These are phyloP conservation scores for Pseudogymnoascus verrucosus DNA, from an alignment of 2,329 filamentous ascomycete genomes.

Conservation along the genomic window DNA sequence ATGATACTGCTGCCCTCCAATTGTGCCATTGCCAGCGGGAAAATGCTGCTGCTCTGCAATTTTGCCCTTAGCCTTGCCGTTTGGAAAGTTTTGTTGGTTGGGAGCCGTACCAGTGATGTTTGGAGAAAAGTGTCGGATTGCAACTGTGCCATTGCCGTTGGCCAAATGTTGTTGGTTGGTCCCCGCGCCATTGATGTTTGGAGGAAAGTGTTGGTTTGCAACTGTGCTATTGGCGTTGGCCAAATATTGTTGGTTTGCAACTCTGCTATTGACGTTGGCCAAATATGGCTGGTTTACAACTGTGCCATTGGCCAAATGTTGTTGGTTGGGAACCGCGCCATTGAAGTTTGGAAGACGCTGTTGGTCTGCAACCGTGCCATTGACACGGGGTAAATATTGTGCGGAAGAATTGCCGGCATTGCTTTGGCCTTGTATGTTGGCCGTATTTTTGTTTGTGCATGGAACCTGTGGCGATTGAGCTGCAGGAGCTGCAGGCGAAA, in stretches of 20 bases:
- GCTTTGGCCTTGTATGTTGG: not conserved
- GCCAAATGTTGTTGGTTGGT: not conserved
- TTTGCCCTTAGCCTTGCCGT: not conserved
- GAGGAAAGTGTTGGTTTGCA: not conserved
- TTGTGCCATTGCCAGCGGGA: not conserved
- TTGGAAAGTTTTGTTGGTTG: not conserved
- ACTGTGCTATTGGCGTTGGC: not conserved
- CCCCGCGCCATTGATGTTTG: not conserved
- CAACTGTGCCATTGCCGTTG: not conserved
- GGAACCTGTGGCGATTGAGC: not conserved
- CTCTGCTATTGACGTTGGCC: not conserved
- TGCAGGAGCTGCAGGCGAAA: not conserved
- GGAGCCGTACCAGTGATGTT: not conserved
- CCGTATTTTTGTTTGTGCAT: not conserved
- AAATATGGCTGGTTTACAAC: not conserved
- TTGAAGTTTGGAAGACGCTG: not conserved
- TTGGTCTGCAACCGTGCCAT: not conserved
- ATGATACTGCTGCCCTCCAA: not conserved
- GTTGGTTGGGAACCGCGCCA: not conserved
- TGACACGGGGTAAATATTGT: not conserved
- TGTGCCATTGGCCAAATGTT: not conserved
- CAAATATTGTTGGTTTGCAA: not conserved
- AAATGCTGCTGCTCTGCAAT: not conserved
- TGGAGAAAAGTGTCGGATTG: not conserved
- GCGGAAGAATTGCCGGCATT: not conserved